A percentile compares a stretch with the other conserved stretches of the same genome.
Evolutionary conservation across 2,329 filamentous ascomycete species (phyloP).

Genomic region (Aureobasidium sp.): DNA sequence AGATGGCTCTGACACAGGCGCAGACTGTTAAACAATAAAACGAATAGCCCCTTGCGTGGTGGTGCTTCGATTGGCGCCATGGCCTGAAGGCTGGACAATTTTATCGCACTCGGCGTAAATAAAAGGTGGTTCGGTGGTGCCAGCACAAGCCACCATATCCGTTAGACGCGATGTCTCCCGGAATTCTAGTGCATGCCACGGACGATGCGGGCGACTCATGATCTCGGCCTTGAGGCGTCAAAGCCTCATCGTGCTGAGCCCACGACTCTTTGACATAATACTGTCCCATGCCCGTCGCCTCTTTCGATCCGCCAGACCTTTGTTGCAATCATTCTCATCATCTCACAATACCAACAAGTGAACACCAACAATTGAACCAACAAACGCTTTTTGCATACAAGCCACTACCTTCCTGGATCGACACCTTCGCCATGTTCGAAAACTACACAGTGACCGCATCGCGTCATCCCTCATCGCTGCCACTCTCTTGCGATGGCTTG

Average conservation of each 20-base stretch:
- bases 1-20: not conserved
- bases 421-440: slow-evolving; percentile 29
- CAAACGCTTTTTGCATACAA: not conserved
- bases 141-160: not conserved
- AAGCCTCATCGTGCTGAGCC: slow-evolving; percentile 8
- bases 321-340: not conserved
- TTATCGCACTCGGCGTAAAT: not conserved
- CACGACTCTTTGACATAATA: not conserved
- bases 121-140: slow-evolving; percentile 12
- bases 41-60: not conserved
- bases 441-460: slow-evolving; percentile 35
- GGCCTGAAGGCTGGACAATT: not conserved
- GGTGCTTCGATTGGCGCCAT: not conserved
- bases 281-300: slow-evolving; percentile 2
- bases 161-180: slow-evolving; percentile 1
- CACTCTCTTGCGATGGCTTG: slow-evolving; percentile 23
- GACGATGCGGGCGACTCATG: slow-evolving; percentile 10
- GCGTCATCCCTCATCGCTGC: slow-evolving; percentile 24
- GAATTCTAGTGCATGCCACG: slow-evolving; percentile 3
- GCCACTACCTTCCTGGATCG: not conserved
- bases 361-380: not conserved
- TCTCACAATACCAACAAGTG: not conserved
- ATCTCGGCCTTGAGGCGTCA: slow-evolving; percentile 12
- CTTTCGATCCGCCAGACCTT: not conserved
- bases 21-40: not conserved